phyloP scores from a whole-genome alignment of 768 basidiomycete genomes.

The Hebeloma cylindrosporum region DNA sequence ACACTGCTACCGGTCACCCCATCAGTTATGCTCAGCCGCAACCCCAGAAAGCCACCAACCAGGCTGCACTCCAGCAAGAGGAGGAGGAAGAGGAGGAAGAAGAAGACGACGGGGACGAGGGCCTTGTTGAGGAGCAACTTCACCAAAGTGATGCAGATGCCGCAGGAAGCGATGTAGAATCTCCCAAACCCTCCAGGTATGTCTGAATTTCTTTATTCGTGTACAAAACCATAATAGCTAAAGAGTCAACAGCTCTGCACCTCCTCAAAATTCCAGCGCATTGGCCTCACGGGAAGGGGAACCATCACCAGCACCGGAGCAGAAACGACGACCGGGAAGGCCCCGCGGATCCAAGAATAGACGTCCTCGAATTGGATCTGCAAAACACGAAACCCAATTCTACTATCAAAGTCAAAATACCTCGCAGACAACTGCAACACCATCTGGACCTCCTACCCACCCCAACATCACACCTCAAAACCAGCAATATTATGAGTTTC shows the following conservation, averaged over 20 bases:
- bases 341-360: slow-evolving; percentile 80
- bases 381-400: slow-evolving; percentile 42
- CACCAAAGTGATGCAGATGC: slow-evolving; percentile 45
- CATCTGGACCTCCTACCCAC: slow-evolving; percentile 38
- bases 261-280: slow-evolving; percentile 18
- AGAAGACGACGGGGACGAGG: slow-evolving; percentile 76
- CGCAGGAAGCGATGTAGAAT: slow-evolving; percentile 38
- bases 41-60: slow-evolving; percentile 15
- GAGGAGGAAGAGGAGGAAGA: slow-evolving; percentile 60
- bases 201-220: neutral
- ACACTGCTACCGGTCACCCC: slow-evolving; percentile 23
- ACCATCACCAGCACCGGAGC: slow-evolving; percentile 37
- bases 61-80: slow-evolving; percentile 31
- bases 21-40: slow-evolving; percentile 24
- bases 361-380: slow-evolving; percentile 39
- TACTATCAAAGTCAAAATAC: slow-evolving; percentile 44
- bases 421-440: slow-evolving; percentile 24
- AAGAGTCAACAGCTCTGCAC: slow-evolving; percentile 19
- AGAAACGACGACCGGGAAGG: slow-evolving; percentile 75
- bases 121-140: slow-evolving; percentile 68
- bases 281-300: slow-evolving; percentile 28
- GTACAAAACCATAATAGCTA: slow-evolving; percentile 3
- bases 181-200: slow-evolving; percentile 36
- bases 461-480: slow-evolving; percentile 61
- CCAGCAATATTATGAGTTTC: slow-evolving; percentile 82